Percentiles rank a stretch among this genome's conserved stretches.
phyloP scores from a whole-genome alignment of 306 rosid species.

The Quercus berberidifolia region DNA sequence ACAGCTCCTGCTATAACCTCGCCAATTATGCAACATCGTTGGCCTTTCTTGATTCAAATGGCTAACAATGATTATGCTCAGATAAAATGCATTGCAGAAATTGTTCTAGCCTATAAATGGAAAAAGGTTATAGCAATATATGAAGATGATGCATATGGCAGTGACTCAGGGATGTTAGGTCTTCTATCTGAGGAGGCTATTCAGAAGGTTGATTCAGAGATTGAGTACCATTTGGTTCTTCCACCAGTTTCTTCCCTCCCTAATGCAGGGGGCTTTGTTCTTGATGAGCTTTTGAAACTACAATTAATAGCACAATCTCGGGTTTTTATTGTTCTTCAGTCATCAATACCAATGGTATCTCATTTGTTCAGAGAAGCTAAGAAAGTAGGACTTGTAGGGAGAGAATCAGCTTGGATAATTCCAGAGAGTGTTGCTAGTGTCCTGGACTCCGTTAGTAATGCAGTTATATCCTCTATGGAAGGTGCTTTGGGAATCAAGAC shows the following conservation, averaged over 20 bases:
- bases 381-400: slow-evolving; percentile 38
- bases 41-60: slow-evolving; percentile 59
- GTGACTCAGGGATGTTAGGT: slow-evolving; percentile 38
- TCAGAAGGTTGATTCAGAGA: slow-evolving; percentile 33
- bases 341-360: slow-evolving; percentile 45
- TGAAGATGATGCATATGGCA: slow-evolving; percentile 42
- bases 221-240: slow-evolving; percentile 54
- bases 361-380: slow-evolving; percentile 57
- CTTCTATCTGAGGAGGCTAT: slow-evolving; percentile 65
- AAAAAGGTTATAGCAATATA: slow-evolving; percentile 41
- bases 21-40: slow-evolving; percentile 30
- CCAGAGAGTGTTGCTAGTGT: slow-evolving; percentile 52
- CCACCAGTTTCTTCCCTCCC: slow-evolving; percentile 41
- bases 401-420: slow-evolving; percentile 58
- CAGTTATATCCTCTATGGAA: slow-evolving; percentile 45
- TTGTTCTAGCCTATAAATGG: slow-evolving; percentile 26
- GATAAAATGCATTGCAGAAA: slow-evolving; percentile 49
- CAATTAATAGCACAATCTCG: slow-evolving; percentile 33
- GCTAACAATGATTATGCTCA: slow-evolving; percentile 27
- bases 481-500: slow-evolving; percentile 70
- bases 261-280: slow-evolving; percentile 43
- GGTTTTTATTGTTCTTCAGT: slow-evolving; percentile 55
- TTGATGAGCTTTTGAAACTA: slow-evolving; percentile 38
- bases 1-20: slow-evolving; percentile 30
- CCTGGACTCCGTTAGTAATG: slow-evolving; percentile 36